Base-by-base conservation (phyloP, 1,284 basidiomycete genomes). In the Amylostereum areolatum region DNA sequence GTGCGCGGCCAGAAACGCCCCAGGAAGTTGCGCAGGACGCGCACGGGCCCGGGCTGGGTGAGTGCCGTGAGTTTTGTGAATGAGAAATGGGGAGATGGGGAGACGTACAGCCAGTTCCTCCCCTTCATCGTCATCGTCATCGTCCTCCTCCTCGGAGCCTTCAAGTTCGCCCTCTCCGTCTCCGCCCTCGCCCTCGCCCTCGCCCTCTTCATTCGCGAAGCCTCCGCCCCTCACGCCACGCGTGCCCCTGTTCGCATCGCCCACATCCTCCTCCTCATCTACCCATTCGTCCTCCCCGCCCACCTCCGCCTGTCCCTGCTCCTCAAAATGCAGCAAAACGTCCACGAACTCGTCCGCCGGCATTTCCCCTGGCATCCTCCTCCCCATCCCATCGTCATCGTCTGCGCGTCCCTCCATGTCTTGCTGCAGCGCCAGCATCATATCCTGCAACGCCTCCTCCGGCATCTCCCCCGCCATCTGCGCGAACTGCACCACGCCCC, bases 401-500 rank as follows among this genome's bases (percentile, higher is more conserved):
- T 53, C 59, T 29, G 52, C 60, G 3, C 49, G 57, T 3, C 42
- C 59, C 3, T 39, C 60, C 1, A 54, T 61, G 3, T 60, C 62
- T 6, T 59, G 59, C 18, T 53, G 53, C 4, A 58, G 57, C 7
- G 55, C 72, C 46, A 80, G 53, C 71, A 87, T 71, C 46, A 66
- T 52, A 48, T 81, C 81, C 43, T 84, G 74, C 49, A 87, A 55
- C 6, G 69, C 72, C 24, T 83, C 82, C 37, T 78, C 75, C 0
- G 77, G 77, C 57, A 83, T 64, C 62, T 83, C 73, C 9, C 63
- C 80, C 27, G 77, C 70, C 53, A 73, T 64, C 63, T 83, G 78
- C 30, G 78, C 77, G 55, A 89, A 81, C 57, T 84, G 77, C 18
- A 80, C 64, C 9, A 85, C 64, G 1, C 85, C 86, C 1, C 78